These are phyloP conservation scores for Lyophyllum decastes DNA, from an alignment of 768 basidiomycete genomes.

Conservation along the genomic window DNA sequence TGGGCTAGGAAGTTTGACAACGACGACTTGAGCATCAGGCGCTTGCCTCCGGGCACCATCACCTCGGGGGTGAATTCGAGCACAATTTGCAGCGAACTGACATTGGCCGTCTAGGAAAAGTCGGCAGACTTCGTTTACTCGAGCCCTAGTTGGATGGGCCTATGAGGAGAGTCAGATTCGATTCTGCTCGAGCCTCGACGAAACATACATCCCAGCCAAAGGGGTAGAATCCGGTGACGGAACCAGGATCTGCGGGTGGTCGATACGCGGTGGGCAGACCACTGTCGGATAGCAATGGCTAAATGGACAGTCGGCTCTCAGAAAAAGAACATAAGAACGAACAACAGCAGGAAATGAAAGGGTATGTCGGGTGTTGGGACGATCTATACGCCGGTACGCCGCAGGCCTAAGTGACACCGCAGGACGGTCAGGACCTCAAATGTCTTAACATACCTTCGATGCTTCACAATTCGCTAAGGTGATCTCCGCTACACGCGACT, in stretches of 20 bases:
- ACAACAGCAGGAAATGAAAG: too few relatives aligned
- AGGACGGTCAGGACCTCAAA: neutral
- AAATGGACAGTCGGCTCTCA: neutral
- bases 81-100: slow-evolving; percentile 2
- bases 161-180: slow-evolving; percentile 6
- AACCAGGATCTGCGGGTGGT: neutral
- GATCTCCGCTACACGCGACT: neutral
- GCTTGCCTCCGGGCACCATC: neutral
- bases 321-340: too few relatives aligned
- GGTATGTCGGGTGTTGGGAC: neutral
- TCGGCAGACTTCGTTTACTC: slow-evolving; percentile 29
- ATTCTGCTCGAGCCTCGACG: neutral
- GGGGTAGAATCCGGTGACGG: neutral
- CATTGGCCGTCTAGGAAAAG: slow-evolving; percentile 23
- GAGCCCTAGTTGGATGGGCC: slow-evolving; percentile 27
- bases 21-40: neutral
- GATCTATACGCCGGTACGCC: neutral
- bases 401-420: neutral
- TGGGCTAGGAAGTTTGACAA: neutral
- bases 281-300: neutral
- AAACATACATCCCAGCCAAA: neutral
- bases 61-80: neutral
- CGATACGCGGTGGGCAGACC: neutral
- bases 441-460: neutral
- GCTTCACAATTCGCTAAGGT: neutral